Conservation (phyloP, 345 rosid genomes). For the Lepidium aucheri region DNA sequence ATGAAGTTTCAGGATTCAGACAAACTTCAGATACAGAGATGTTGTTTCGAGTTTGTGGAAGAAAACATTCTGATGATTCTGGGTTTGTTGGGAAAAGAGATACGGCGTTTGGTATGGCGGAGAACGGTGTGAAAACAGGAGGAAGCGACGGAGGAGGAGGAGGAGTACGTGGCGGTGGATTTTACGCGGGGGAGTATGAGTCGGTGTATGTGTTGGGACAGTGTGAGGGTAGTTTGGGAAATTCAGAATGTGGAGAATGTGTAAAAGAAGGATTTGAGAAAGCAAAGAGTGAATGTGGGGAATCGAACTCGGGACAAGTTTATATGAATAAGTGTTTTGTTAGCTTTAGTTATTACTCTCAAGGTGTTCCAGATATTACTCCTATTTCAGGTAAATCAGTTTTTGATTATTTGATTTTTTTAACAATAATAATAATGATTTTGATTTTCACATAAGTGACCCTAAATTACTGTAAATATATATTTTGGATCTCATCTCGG, state of each 20-base stretch:
- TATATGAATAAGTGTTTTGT: slow-evolving; percentile 71
- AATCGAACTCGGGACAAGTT: slow-evolving; percentile 57
- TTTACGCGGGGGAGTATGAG: slow-evolving; percentile 49
- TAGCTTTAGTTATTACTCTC: slow-evolving; percentile 76
- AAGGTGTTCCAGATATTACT: slow-evolving; percentile 50
- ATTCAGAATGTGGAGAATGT: slow-evolving; percentile 55
- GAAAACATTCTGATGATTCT: slow-evolving; percentile 17
- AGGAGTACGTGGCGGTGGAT: slow-evolving; percentile 15
- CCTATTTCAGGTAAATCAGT: slow-evolving; percentile 32
- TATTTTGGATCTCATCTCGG: too few species aligned
- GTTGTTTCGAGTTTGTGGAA: slow-evolving; percentile 49
- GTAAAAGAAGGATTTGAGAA: slow-evolving; percentile 47
- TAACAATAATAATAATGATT: too few species aligned
- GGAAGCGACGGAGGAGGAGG: not conserved
- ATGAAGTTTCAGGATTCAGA: slow-evolving; percentile 48
- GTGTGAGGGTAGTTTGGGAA: slow-evolving; percentile 74
- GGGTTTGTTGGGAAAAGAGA: slow-evolving; percentile 37
- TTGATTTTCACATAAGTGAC: too few species aligned
- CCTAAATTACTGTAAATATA: too few species aligned
- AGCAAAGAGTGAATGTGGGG: slow-evolving; percentile 51
- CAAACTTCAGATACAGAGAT: slow-evolving; percentile 45
- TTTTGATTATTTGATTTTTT: too few species aligned
- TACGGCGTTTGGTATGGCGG: slow-evolving; percentile 40
- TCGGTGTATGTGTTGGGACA: slow-evolving; percentile 61
- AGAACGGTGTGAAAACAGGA: slow-evolving; percentile 38